A percentile compares a stretch with the other conserved stretches of the same genome.
Conservation (phyloP, 768 basidiomycete species). For the Amanita jacksonii region DNA sequence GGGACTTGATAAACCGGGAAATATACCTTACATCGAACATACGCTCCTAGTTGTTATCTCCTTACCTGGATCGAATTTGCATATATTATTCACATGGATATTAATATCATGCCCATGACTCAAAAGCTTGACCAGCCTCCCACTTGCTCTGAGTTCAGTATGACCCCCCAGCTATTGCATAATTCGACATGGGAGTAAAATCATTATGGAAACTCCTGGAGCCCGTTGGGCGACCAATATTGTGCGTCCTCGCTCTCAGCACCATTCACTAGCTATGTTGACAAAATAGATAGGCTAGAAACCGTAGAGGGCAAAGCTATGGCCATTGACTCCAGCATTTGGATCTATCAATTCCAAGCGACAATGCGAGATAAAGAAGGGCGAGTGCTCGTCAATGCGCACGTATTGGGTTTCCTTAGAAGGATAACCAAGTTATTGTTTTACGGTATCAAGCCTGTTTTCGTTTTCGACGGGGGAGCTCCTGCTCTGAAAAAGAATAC, state of each 20-base stretch:
- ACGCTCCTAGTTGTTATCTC: too few relatives aligned
- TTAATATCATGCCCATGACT: too few relatives aligned
- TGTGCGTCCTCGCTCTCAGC: conserved; percentile 39
- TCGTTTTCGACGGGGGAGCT: conserved; percentile 97
- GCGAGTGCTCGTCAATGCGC: conserved; percentile 81
- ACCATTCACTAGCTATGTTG: too few relatives aligned
- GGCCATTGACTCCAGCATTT: conserved; percentile 98
- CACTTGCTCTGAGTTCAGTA: not conserved
- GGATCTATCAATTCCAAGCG: conserved; percentile 99
- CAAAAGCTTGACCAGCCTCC: too few relatives aligned
- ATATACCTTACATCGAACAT: too few relatives aligned
- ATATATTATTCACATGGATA: too few relatives aligned
- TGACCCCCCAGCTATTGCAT: not conserved
- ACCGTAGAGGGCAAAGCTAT: conserved; percentile 90
- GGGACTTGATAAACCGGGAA: too few relatives aligned
- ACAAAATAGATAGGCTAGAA: conserved; percentile 84
- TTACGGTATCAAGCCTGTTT: conserved; percentile 97
- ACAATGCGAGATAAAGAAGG: conserved; percentile 99
- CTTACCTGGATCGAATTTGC: too few relatives aligned
- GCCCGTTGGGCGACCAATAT: conserved; percentile 90
- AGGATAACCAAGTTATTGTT: conserved; percentile 92
- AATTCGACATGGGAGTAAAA: conserved; percentile 80
- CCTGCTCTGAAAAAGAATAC: conserved; percentile 84
- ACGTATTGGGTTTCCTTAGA: conserved; percentile 83
- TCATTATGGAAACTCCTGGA: conserved; percentile 87